Conservation (phyloP, 306 rosid genomes). For the Senna siamea region DNA sequence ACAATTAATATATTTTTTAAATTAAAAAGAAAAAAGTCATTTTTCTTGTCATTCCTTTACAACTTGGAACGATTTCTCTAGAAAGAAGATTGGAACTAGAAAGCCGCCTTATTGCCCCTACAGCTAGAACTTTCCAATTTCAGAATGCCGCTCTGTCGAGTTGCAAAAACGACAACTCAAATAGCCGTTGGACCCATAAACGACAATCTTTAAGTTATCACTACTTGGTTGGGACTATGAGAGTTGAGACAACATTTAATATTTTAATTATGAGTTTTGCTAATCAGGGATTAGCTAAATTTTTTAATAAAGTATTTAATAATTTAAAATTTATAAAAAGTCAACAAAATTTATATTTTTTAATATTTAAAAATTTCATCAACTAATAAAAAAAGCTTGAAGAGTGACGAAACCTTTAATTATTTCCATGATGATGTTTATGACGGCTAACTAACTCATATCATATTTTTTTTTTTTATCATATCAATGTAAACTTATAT, state of each 20-base stretch:
- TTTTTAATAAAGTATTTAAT: no score
- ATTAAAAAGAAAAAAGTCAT: no score
- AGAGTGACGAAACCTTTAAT: no score
- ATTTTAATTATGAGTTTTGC: no score
- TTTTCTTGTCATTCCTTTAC: no score
- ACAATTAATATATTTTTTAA: no score
- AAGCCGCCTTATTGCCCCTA: no score
- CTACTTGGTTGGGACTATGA: not conserved
- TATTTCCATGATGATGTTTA: not conserved
- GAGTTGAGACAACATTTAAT: not conserved
- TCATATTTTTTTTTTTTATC: conserved; percentile 5
- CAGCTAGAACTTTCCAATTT: not conserved
- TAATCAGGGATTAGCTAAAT: no score
- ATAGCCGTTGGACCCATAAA: not conserved
- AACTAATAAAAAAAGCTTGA: no score
- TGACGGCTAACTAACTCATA: conserved; percentile 24
- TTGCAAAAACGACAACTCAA: not conserved
- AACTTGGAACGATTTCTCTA: not conserved
- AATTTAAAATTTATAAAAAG: no score
- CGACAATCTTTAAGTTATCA: not conserved
- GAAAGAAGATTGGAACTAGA: not conserved
- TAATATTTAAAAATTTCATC: no score
- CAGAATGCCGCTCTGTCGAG: not conserved
- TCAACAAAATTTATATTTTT: no score
- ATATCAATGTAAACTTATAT: not conserved